Conservation (phyloP, 352 stramenopile genomes). For the Globisporangium perplexum region DNA sequence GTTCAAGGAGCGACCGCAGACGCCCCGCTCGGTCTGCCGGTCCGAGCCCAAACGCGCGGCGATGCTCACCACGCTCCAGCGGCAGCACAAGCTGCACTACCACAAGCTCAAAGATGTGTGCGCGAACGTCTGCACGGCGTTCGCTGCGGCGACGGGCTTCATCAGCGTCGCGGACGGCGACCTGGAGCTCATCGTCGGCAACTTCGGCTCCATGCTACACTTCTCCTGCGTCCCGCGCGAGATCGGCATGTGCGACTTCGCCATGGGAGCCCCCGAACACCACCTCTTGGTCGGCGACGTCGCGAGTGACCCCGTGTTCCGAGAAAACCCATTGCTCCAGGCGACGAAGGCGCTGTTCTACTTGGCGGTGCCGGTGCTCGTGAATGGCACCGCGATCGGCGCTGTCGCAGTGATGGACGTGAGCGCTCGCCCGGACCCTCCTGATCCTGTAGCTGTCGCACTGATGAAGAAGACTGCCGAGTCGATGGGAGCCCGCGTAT, state of each 20-base stretch:
- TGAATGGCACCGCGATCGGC: slow-evolving; percentile 14
- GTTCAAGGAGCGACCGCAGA: slow-evolving; percentile 12
- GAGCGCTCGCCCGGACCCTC: slow-evolving; percentile 1
- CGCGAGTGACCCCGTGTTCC: slow-evolving; percentile 5
- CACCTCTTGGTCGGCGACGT: slow-evolving; percentile 10
- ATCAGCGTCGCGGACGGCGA: slow-evolving; percentile 15
- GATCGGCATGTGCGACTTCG: slow-evolving; percentile 25
- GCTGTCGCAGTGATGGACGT: slow-evolving; percentile 17
- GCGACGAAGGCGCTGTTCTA: slow-evolving; percentile 19
- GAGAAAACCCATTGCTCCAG: slow-evolving; percentile 21
- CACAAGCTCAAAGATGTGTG: slow-evolving; percentile 16
- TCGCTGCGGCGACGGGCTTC: slow-evolving; percentile 11
- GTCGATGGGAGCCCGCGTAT: slow-evolving; percentile 7
- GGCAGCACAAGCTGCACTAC: slow-evolving; percentile 21
- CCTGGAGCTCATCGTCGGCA: slow-evolving; percentile 20
- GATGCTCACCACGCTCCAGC: slow-evolving; percentile 16
- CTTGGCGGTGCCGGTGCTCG: slow-evolving; percentile 12
- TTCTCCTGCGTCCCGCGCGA: slow-evolving; percentile 24
- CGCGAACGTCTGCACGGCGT: slow-evolving; percentile 2
- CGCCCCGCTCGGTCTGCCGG: slow-evolving; percentile 1
- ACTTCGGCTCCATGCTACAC: slow-evolving; percentile 17
- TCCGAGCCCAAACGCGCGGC: slow-evolving; percentile 13
- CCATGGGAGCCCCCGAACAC: slow-evolving; percentile 11
- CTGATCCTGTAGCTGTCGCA: neutral
- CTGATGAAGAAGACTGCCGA: slow-evolving; percentile 7